Conservation (phyloP, 345 rosid genomes). For the Anacardium occidentale region DNA sequence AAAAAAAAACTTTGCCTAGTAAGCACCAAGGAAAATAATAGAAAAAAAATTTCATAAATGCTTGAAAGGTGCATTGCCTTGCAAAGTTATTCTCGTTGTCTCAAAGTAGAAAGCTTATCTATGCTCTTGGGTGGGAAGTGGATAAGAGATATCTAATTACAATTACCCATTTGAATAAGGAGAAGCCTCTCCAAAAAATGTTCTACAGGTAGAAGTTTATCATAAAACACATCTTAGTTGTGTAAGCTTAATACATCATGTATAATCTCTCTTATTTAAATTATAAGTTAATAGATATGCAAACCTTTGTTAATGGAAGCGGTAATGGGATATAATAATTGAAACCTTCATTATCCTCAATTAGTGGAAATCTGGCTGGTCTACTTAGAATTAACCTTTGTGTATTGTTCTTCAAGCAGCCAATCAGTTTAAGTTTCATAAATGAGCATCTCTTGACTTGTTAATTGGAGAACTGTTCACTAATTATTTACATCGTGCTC, state of each 20-base stretch:
- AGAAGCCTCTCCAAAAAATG: too few relatives aligned
- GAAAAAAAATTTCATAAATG: too few relatives aligned
- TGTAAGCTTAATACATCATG: neutral
- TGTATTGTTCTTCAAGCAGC: slow-evolving; percentile 30
- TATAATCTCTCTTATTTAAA: neutral
- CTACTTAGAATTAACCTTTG: slow-evolving; percentile 46
- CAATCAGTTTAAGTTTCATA: slow-evolving; percentile 33
- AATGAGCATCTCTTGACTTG: slow-evolving; percentile 14
- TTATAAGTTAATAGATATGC: too few relatives aligned
- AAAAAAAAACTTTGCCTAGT: too few relatives aligned
- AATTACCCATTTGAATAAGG: too few relatives aligned
- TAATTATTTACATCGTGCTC: neutral
- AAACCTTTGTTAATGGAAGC: slow-evolving; percentile 15
- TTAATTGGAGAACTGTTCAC: neutral
- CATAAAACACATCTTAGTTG: neutral
- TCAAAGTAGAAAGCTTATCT: too few relatives aligned
- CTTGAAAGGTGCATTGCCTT: too few relatives aligned
- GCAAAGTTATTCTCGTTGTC: too few relatives aligned
- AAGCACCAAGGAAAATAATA: too few relatives aligned
- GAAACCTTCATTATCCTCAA: slow-evolving; percentile 30
- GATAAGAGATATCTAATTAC: too few relatives aligned
- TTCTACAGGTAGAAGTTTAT: too few relatives aligned
- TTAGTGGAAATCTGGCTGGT: slow-evolving; percentile 64
- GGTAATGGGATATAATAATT: slow-evolving; percentile 30
- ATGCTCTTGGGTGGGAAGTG: too few relatives aligned